Evolutionary conservation across 495 filamentous ascomycete genomes (phyloP).

Genomic region (Polyplosphaeria fusca): DNA sequence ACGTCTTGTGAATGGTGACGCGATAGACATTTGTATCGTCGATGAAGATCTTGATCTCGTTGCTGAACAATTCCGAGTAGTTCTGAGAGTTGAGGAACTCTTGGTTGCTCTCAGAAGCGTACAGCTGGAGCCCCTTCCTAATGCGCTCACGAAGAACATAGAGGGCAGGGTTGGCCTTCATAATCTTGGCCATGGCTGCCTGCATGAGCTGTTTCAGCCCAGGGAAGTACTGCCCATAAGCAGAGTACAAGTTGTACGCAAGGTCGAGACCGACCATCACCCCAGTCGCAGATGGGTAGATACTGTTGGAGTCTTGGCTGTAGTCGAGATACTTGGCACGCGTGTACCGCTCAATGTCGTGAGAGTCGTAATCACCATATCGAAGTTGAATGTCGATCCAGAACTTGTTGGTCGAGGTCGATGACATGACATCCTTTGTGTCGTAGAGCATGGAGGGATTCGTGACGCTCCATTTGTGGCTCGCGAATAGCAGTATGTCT

Average conservation of each 20-base stretch:
- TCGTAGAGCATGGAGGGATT: constrained; percentile 90
- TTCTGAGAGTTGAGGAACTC: constrained; percentile 99
- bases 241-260: constrained; percentile 96
- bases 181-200: constrained; percentile 98
- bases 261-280: constrained; percentile 98
- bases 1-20: constrained; percentile 99
- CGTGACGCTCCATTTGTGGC: constrained; percentile 98
- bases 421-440: constrained; percentile 92
- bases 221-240: constrained; percentile 98
- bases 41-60: constrained; percentile 98
- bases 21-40: constrained; percentile 99
- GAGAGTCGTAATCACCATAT: constrained; percentile 98
- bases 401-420: constrained; percentile 97
- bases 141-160: constrained; percentile 98
- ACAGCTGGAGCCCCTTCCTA: constrained; percentile 95
- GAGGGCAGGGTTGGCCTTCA: constrained; percentile 98
- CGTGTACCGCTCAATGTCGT: constrained; percentile 97
- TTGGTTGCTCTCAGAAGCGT: constrained; percentile 98
- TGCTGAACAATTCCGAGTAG: constrained; percentile 98
- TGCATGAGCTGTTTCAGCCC: constrained; percentile 95
- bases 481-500: constrained; percentile 95
- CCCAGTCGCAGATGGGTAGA: constrained; percentile 96
- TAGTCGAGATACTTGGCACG: constrained; percentile 99
- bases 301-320: constrained; percentile 98
- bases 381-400: constrained; percentile 98